Percentiles rank a stretch among this genome's conserved stretches.
Evolutionary conservation across 2,329 filamentous ascomycete species (phyloP).

Genomic region (Penicillium sp.): DNA sequence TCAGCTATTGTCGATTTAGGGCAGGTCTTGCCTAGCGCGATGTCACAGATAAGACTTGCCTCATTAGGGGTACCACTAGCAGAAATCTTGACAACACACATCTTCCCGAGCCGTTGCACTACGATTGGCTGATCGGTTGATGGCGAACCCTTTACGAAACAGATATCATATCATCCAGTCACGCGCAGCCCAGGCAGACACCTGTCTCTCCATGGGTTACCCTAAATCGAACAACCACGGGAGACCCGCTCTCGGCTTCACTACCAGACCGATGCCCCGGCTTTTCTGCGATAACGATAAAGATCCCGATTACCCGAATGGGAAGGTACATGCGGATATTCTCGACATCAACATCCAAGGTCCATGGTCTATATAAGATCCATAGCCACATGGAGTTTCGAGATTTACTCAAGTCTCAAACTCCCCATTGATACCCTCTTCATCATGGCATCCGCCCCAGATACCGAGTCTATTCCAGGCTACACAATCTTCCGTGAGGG

Average conservation of each 20-base stretch:
- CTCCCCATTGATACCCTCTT: slow-evolving; percentile 1
- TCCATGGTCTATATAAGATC: slow-evolving; percentile 19
- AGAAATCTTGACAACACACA: not conserved
- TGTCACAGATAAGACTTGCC: not conserved
- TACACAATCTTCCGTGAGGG: slow-evolving; percentile 30
- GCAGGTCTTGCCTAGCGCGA: not conserved
- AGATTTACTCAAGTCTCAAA: slow-evolving; percentile 13
- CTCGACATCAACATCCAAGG: slow-evolving; percentile 15
- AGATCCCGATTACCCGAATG: slow-evolving; percentile 21
- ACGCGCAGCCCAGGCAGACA: not conserved
- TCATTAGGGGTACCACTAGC: not conserved
- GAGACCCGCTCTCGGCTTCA: slow-evolving; percentile 17
- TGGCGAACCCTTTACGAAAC: slow-evolving; percentile 18
- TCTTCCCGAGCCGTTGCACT: not conserved
- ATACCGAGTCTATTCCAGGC: slow-evolving; percentile 29
- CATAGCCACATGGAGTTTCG: not conserved
- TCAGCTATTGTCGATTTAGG: slow-evolving; percentile 2
- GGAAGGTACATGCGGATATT: slow-evolving; percentile 25
- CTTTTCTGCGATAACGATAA: slow-evolving; percentile 4
- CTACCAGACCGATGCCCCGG: slow-evolving; percentile 9
- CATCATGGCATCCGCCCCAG: slow-evolving; percentile 28
- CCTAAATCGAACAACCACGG: slow-evolving; percentile 13
- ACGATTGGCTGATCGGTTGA: slow-evolving; percentile 17
- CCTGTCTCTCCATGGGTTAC: slow-evolving; percentile 18
- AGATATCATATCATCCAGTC: slow-evolving; percentile 13